These are phyloP conservation scores for Plasmodium knowlesi DNA, from an alignment of 169 alveolate genomes.

Conservation along the genomic window DNA sequence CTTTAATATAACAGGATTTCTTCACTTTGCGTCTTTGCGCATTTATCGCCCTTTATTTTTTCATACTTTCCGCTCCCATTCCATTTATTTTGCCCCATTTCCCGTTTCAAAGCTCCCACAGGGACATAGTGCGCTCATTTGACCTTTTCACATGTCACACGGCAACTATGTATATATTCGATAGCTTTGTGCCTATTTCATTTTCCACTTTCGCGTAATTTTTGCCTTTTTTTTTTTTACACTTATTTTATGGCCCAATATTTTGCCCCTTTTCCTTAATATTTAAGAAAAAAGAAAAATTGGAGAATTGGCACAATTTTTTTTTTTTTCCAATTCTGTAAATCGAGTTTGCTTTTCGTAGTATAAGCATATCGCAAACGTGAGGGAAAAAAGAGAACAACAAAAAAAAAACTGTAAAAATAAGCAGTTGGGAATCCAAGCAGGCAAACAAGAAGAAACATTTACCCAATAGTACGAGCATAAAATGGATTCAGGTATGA, in stretches of 20 bases:
- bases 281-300: background rate
- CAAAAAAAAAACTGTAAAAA: background rate
- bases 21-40: background rate
- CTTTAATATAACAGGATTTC: constrained; percentile 1
- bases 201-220: background rate
- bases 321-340: background rate
- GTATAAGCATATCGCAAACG: background rate
- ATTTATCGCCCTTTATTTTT: background rate
- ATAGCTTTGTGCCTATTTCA: background rate
- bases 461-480: background rate
- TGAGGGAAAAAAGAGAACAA: background rate
- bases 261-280: background rate
- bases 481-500: constrained; percentile 71
- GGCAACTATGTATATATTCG: background rate
- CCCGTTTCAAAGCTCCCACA: background rate
- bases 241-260: constrained; percentile 7
- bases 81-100: background rate
- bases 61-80: background rate
- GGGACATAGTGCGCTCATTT: background rate
- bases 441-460: background rate
- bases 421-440: background rate
- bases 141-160: constrained; percentile 1
- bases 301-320: constrained; percentile 1
- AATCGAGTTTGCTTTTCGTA: background rate
- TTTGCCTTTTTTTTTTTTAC: constrained; percentile 1